phyloP scores from a whole-genome alignment of 768 basidiomycete species.

The Suillus hirtellus region DNA sequence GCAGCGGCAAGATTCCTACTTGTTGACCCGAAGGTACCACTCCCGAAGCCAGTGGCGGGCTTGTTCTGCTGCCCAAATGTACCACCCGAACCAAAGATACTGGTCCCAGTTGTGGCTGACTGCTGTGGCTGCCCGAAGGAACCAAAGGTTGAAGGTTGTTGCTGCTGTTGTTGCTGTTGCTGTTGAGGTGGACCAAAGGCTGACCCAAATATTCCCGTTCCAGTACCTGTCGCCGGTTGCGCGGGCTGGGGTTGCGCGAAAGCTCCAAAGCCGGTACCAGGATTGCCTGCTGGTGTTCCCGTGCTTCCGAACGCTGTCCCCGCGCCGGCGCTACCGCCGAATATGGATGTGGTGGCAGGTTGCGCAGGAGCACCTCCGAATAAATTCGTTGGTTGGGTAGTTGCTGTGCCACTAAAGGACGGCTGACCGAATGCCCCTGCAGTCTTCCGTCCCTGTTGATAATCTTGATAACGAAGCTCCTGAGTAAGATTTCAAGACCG shows the following conservation, averaged over 20 bases:
- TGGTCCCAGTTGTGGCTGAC: conserved; percentile 29
- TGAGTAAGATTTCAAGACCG: conserved; percentile 26
- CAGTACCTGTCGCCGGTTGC: conserved; percentile 37
- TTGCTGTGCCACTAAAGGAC: conserved; percentile 24
- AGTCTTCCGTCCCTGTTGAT: conserved; percentile 71
- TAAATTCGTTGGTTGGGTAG: conserved; percentile 25
- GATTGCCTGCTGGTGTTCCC: conserved; percentile 29
- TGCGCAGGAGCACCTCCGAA: conserved; percentile 32
- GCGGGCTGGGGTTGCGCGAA: conserved; percentile 39
- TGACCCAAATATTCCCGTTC: conserved; percentile 45
- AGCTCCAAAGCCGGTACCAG: conserved; percentile 31
- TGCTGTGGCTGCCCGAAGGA: conserved; percentile 53
- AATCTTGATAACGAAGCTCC: conserved; percentile 80
- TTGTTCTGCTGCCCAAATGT: conserved; percentile 33
- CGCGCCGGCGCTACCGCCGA: conserved; percentile 24
- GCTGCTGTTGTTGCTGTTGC: conserved; percentile 35
- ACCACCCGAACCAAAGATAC: conserved; percentile 34
- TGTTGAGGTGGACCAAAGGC: conserved; percentile 41
- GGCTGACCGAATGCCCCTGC: conserved; percentile 62
- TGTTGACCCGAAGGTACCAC: conserved; percentile 26
- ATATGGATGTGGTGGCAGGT: conserved; percentile 31
- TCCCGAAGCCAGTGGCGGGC: conserved; percentile 31
- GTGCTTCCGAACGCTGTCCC: conserved; percentile 24
- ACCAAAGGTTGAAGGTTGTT: conserved; percentile 44
- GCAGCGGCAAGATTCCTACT: conserved; percentile 16